A percentile compares a stretch with the other conserved stretches of the same genome.
phyloP scores from a whole-genome alignment of 257 asterid species.

The Solanum lycopersicoides region DNA sequence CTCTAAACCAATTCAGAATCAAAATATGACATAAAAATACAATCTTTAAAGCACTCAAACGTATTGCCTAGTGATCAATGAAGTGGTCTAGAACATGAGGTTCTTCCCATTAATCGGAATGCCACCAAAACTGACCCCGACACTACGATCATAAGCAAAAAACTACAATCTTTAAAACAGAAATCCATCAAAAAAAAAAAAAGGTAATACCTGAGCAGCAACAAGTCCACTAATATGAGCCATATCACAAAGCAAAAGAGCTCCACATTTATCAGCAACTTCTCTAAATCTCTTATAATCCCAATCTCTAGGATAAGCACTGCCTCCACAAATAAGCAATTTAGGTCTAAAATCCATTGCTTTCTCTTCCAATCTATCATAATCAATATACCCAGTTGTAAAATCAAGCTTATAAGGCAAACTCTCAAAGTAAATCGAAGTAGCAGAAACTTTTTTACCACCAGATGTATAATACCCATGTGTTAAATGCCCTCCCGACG shows the following conservation, averaged over 20 bases:
- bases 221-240: conserved; percentile 39
- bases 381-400: conserved; percentile 23
- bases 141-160: not conserved
- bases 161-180: not conserved
- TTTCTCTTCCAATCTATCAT: conserved; percentile 34
- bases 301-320: conserved; percentile 43
- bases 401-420: conserved; percentile 55
- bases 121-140: not conserved
- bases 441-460: conserved; percentile 89
- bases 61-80: not conserved
- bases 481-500: conserved; percentile 46
- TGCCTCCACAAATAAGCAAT: conserved; percentile 37
- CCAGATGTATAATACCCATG: conserved; percentile 72
- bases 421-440: conserved; percentile 82
- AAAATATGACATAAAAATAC: not conserved
- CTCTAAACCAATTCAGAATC: not conserved
- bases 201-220: conserved; percentile 27
- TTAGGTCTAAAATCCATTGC: conserved; percentile 39
- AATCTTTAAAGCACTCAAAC: not conserved
- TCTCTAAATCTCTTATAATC: conserved; percentile 32
- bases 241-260: conserved; percentile 35
- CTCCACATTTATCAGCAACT: conserved; percentile 35
- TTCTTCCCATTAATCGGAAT: not conserved
- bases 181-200: not conserved
- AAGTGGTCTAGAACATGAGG: not conserved